Conservation (phyloP, 2,329 filamentous ascomycete species). For the Nakataea oryzae region DNA sequence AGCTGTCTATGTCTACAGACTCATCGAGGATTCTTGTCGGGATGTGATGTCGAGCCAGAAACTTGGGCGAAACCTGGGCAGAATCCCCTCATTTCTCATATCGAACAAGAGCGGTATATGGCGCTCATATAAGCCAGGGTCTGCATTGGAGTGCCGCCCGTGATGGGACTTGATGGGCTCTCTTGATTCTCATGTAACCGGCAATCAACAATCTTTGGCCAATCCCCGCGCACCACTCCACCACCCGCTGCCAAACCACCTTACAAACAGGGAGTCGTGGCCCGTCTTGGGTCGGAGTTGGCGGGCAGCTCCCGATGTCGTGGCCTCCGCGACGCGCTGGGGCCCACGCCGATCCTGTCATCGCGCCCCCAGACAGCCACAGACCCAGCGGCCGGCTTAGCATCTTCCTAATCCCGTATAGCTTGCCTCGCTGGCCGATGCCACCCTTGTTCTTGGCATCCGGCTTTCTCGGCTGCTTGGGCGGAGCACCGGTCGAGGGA, state of each 20-base stretch:
- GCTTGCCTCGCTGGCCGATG: neutral
- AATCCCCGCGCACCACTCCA: neutral
- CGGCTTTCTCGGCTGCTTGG: neutral
- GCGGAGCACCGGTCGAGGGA: no score
- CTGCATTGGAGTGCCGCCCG: no score
- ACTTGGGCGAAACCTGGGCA: no score
- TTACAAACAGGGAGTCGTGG: neutral
- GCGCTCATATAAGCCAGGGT: no score
- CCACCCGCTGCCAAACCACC: neutral
- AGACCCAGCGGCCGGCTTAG: neutral
- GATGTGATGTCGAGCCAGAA: no score
- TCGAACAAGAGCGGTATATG: no score
- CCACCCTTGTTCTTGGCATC: neutral
- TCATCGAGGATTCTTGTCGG: no score
- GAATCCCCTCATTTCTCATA: no score
- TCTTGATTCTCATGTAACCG: neutral
- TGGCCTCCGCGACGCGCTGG: no score
- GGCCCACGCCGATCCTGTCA: neutral
- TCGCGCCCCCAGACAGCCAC: neutral
- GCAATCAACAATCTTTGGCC: neutral
- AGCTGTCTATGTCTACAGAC: no score
- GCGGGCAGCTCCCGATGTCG: no score
- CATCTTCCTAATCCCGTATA: constrained; percentile 2
- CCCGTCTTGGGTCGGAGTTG: neutral
- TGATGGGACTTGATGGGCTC: no score